These are phyloP conservation scores for Magnolia changhungtana DNA, from an alignment of 164 flowering plant genomes.

Conservation along the genomic window DNA sequence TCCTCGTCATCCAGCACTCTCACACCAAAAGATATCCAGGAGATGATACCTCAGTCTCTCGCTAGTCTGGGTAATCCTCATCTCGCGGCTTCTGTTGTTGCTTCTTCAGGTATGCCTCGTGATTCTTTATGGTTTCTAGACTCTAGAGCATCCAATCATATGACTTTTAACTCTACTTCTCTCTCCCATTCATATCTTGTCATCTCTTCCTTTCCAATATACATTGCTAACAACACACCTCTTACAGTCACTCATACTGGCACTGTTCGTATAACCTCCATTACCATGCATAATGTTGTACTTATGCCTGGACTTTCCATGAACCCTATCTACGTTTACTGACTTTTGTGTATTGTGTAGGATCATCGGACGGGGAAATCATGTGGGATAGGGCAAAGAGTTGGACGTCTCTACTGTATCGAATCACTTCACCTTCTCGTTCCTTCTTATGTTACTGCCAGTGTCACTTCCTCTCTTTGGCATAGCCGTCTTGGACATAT, in stretches of 20 bases:
- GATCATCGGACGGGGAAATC: too few species aligned
- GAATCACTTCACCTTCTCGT: not conserved
- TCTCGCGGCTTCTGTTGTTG: not conserved
- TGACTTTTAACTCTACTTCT: not conserved
- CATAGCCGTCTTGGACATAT: not conserved
- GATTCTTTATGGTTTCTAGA: not conserved
- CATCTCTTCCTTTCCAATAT: not conserved
- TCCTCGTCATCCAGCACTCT: not conserved
- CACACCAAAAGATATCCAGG: not conserved
- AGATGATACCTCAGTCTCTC: not conserved
- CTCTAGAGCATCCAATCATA: not conserved
- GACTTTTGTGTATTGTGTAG: too few species aligned
- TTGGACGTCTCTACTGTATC: too few species aligned
- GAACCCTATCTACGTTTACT: not conserved
- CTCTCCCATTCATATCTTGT: not conserved
- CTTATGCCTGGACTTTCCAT: not conserved
- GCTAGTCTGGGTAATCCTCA: not conserved
- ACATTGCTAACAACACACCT: not conserved
- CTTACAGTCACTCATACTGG: not conserved
- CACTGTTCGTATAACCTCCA: not conserved
- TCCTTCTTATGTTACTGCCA: slow-evolving; percentile 1
- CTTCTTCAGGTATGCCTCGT: not conserved
- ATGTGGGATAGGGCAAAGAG: too few species aligned
- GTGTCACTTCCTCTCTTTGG: not conserved
- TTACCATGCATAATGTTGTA: not conserved